phyloP scores from a whole-genome alignment of 306 rosid genomes.

The Calophaca sinica region DNA sequence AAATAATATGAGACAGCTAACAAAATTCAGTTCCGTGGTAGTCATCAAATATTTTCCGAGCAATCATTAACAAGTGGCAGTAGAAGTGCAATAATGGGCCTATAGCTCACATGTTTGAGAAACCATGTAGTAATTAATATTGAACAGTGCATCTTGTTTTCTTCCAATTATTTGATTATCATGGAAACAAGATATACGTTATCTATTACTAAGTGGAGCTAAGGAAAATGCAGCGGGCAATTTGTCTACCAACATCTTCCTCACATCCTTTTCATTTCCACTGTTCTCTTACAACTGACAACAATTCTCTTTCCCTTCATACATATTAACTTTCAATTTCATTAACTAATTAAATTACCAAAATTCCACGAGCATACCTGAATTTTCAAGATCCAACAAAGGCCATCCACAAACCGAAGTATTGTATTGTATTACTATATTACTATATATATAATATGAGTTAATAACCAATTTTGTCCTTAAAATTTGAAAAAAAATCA shows the following conservation, averaged over 20 bases:
- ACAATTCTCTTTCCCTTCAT: background rate
- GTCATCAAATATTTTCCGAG: too few relatives aligned
- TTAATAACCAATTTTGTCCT: too few relatives aligned
- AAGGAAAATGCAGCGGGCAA: conserved; percentile 38
- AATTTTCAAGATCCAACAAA: conserved; percentile 53
- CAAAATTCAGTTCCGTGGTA: too few relatives aligned
- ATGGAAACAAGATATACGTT: conserved; percentile 36
- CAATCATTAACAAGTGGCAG: too few relatives aligned
- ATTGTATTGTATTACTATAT: background rate
- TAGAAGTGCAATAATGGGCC: too few relatives aligned
- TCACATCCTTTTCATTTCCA: conserved; percentile 49
- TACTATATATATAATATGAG: too few relatives aligned
- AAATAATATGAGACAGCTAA: too few relatives aligned
- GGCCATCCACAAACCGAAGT: conserved; percentile 66
- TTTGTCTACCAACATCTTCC: conserved; percentile 46
- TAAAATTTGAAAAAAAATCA: too few relatives aligned
- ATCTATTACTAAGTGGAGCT: conserved; percentile 33
- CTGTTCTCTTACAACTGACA: conserved; percentile 29
- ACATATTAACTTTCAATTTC: too few relatives aligned
- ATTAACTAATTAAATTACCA: too few relatives aligned
- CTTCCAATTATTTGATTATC: conserved; percentile 29
- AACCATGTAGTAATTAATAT: too few relatives aligned
- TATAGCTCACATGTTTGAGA: too few relatives aligned
- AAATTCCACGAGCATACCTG: conserved; percentile 44
- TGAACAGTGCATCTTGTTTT: background rate